phyloP scores from a whole-genome alignment of 331 rosid species.

The Stylosanthes scabra region DNA sequence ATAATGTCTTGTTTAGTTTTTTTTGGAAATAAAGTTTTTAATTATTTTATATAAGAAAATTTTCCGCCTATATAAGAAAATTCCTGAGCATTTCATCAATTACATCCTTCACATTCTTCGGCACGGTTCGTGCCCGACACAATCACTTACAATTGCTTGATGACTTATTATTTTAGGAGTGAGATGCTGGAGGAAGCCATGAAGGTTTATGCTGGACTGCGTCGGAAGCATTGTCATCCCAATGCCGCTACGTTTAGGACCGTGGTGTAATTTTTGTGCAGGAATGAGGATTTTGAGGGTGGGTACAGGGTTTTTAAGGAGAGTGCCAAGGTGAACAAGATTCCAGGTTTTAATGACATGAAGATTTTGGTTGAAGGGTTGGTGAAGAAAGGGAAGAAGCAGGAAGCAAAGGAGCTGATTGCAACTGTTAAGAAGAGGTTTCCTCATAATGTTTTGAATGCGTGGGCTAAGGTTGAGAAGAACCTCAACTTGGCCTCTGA shows the following conservation, averaged over 20 bases:
- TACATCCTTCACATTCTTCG: no score
- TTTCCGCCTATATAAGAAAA: no score
- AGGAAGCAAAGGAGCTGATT: conserved; percentile 60
- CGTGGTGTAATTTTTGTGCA: conserved; percentile 55
- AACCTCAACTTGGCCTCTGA: conserved; percentile 56
- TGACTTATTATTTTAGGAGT: conserved; percentile 57
- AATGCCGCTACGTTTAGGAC: conserved; percentile 68
- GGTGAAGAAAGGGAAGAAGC: conserved; percentile 54
- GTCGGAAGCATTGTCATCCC: conserved; percentile 52
- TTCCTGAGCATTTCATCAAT: no score
- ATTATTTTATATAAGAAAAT: no score
- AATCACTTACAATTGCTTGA: conserved; percentile 61
- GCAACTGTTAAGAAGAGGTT: conserved; percentile 66
- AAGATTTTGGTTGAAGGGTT: conserved; percentile 66
- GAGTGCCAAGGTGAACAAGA: conserved; percentile 63
- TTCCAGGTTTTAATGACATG: conserved; percentile 64
- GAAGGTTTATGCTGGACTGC: conserved; percentile 60
- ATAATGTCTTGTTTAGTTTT: no score
- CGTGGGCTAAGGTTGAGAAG: conserved; percentile 68
- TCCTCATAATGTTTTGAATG: conserved; percentile 57
- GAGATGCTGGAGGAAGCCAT: conserved; percentile 66
- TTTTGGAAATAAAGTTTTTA: no score
- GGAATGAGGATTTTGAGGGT: conserved; percentile 50
- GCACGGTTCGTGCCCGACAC: conserved; percentile 66
- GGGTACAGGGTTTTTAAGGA: conserved; percentile 62